These are phyloP conservation scores for Acanthochlamys bracteata DNA, from an alignment of 106 monocot genomes.

Conservation along the genomic window DNA sequence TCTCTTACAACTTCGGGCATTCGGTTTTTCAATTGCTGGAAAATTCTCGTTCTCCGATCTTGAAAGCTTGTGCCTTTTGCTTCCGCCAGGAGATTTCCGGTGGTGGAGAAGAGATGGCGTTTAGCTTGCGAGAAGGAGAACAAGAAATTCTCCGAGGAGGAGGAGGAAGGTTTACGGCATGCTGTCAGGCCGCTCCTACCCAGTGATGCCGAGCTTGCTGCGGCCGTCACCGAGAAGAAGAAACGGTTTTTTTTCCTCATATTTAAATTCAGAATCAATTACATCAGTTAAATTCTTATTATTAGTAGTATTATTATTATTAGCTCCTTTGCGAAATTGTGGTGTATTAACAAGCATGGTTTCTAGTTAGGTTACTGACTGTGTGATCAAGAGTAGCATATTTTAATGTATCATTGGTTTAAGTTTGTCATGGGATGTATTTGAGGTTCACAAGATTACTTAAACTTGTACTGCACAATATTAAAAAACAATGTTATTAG, in stretches of 20 bases:
- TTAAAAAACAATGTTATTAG: too few species aligned
- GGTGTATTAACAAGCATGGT: too few species aligned
- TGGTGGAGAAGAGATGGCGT: conserved; percentile 90
- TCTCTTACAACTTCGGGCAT: not conserved
- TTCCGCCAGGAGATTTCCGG: conserved; percentile 66
- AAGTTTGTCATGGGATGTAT: too few species aligned
- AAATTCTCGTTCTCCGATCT: not conserved
- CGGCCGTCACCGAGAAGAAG: conserved; percentile 64
- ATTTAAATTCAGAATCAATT: too few species aligned
- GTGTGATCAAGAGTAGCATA: too few species aligned
- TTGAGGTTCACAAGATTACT: too few species aligned
- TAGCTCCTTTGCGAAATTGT: too few species aligned
- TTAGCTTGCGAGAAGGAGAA: conserved; percentile 46
- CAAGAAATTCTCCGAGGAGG: not conserved
- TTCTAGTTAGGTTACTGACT: too few species aligned
- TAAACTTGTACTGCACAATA: too few species aligned
- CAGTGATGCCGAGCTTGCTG: conserved; percentile 43
- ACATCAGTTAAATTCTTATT: too few species aligned
- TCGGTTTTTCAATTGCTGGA: not conserved
- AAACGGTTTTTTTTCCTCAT: conserved; percentile 24
- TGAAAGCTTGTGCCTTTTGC: not conserved
- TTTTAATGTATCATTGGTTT: too few species aligned
- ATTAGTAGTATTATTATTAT: too few species aligned
- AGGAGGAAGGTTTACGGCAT: not conserved
- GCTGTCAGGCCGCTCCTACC: conserved; percentile 31